Evolutionary conservation across 2,329 filamentous ascomycete species (phyloP).

Genomic region (Colletotrichum truncatum): DNA sequence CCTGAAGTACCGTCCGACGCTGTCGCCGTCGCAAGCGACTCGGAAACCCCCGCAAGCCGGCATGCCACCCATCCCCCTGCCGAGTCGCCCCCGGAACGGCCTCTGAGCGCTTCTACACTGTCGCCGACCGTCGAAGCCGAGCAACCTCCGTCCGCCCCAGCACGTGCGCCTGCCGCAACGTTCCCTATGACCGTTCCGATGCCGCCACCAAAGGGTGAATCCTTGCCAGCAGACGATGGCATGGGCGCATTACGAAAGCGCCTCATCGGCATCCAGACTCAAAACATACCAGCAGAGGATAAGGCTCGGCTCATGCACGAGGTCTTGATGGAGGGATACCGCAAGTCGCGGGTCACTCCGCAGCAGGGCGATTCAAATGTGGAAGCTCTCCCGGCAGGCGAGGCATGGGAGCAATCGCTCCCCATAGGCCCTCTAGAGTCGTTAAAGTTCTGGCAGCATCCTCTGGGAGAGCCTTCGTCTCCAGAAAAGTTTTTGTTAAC

Average conservation of each 20-base stretch:
- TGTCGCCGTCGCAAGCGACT: conserved; percentile 38
- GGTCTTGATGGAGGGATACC: conserved; percentile 75
- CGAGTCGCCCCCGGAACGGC: conserved; percentile 39
- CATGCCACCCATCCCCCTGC: conserved; percentile 33
- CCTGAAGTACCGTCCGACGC: conserved; percentile 38
- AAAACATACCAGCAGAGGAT: conserved; percentile 64
- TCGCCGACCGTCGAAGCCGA: conserved; percentile 36
- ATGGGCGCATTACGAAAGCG: conserved; percentile 73
- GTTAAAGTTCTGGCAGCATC: conserved; percentile 67
- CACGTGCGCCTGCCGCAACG: conserved; percentile 1
- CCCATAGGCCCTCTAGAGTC: conserved; percentile 59
- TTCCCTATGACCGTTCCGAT: conserved; percentile 6
- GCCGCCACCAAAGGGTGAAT: conserved; percentile 6
- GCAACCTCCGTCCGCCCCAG: conserved; percentile 26
- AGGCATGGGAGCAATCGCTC: conserved; percentile 48
- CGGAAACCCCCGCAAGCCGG: conserved; percentile 31
- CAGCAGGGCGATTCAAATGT: neutral
- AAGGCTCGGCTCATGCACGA: conserved; percentile 79
- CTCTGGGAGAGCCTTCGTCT: conserved; percentile 47
- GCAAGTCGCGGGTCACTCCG: conserved; percentile 40
- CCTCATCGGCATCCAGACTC: conserved; percentile 75
- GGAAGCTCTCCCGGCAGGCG: conserved; percentile 30
- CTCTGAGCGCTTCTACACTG: conserved; percentile 44
- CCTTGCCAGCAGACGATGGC: conserved; percentile 80
- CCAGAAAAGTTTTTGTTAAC: conserved; percentile 59